Conservation (phyloP, 2,329 filamentous ascomycete species). For the Elsinoe ampelina region DNA sequence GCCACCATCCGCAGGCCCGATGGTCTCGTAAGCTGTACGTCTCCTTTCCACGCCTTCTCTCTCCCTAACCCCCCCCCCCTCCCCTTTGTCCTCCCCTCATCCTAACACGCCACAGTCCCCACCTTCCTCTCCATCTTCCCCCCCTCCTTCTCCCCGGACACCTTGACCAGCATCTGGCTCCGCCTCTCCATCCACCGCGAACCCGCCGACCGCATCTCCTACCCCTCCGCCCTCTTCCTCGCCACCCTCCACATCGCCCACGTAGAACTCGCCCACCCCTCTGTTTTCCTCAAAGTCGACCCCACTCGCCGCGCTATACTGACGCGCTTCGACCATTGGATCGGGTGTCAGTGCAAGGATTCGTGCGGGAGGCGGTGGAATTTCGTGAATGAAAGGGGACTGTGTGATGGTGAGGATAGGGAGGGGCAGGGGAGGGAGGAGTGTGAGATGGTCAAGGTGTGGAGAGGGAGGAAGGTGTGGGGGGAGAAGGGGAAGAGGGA, state of each 20-base stretch:
- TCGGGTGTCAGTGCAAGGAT: neutral
- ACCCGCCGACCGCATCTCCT: neutral
- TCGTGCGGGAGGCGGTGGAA: neutral
- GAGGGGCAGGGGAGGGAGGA: neutral
- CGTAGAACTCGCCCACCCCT: neutral
- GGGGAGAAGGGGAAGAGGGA: neutral
- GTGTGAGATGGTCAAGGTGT: neutral
- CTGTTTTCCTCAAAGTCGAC: neutral
- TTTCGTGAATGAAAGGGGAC: conserved; percentile 1
- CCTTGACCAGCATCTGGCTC: neutral
- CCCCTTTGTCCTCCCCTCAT: neutral
- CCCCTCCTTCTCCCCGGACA: neutral
- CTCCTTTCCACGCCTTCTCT: neutral
- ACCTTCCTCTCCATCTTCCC: neutral
- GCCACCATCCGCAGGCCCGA: neutral
- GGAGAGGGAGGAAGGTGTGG: neutral
- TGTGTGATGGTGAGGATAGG: neutral
- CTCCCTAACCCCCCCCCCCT: neutral
- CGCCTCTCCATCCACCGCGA: neutral
- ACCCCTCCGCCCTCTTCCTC: neutral
- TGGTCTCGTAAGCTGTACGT: neutral
- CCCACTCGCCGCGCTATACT: neutral
- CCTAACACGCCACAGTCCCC: neutral
- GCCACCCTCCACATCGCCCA: conserved; percentile 1
- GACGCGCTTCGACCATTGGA: neutral